Evolutionary conservation across 768 basidiomycete genomes (phyloP), one percentile per base, ranked within the genome.

Genomic region (Chiua virens): DNA sequence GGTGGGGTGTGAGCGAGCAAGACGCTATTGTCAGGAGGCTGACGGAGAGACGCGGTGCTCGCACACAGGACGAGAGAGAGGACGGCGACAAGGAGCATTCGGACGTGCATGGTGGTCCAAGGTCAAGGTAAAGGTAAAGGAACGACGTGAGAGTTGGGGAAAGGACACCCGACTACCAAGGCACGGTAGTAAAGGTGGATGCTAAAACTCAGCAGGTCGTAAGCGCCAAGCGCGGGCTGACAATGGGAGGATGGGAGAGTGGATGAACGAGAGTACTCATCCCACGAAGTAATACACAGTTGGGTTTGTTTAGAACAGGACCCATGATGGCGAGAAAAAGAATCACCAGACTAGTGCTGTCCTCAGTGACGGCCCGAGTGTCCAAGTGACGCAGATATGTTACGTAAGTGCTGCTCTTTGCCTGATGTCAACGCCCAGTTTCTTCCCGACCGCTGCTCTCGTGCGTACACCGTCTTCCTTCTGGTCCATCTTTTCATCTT

Each of bases 381-480:
- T n/a, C n/a, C n/a, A n/a, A 30, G 3, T 30, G 8, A 11, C 30
- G 6, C 25, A 8, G 18, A 8, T 35, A 2, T 13, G 41, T 65
- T 63, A 65, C 27, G 48, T 65, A 47, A 56, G 18, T 28, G 34
- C 34, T 30, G 27, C 8, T 45, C 23, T 49, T 47, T 41, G 22
- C 35, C 28, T 44, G 50, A 72, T 72, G 71, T 46, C 63, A 22
- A 68, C 60, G 49, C 70, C 73, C 42, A 75, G 73, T 46, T 77
- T 76, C 70, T 77, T 77, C 45, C 69, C 72, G 21, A 72, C 67
- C 17, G 27, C 73, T 38, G 70, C 73, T 20, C 56, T 74, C 36
- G 69, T 71, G 25, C 52, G 57, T 53, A 1, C 0, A n/a, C 18
- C 27, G 1, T 27, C 34, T 42, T 10, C 0, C 21, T 11, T 3